These are phyloP conservation scores for Colletotrichum zoysiae DNA, from an alignment of 2,329 filamentous ascomycete genomes.

Conservation along the genomic window DNA sequence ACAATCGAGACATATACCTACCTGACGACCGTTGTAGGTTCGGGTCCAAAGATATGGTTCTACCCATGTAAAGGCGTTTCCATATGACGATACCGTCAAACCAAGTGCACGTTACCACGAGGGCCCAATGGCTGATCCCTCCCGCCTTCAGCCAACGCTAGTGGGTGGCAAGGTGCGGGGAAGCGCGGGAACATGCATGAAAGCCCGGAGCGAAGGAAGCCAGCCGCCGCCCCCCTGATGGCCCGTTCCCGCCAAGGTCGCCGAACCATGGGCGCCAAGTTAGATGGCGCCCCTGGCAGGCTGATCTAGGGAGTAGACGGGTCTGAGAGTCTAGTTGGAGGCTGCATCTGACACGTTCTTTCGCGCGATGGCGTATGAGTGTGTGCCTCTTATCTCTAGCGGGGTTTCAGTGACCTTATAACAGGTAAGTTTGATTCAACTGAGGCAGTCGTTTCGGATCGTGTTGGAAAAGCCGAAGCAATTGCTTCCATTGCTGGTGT, in stretches of 20 bases:
- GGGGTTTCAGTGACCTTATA: too few relatives aligned
- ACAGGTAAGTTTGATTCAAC: neutral
- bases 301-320: neutral
- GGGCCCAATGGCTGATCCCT: neutral
- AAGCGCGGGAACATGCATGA: slow-evolving; percentile 10
- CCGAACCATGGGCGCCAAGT: neutral
- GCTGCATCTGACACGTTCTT: neutral
- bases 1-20: too few relatives aligned
- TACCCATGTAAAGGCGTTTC: too few relatives aligned
- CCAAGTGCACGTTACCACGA: neutral
- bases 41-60: too few relatives aligned
- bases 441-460: neutral
- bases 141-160: neutral
- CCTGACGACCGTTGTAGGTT: neutral
- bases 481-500: too few relatives aligned
- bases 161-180: slow-evolving; percentile 29
- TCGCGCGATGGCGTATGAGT: neutral
- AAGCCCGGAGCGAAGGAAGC: slow-evolving; percentile 29
- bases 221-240: slow-evolving; percentile 5
- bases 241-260: neutral
- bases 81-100: neutral
- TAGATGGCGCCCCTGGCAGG: neutral
- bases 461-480: too few relatives aligned
- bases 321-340: neutral
- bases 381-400: too few relatives aligned